phyloP scores from a whole-genome alignment of 2,329 filamentous ascomycete genomes.

The Eutypella sp. region DNA sequence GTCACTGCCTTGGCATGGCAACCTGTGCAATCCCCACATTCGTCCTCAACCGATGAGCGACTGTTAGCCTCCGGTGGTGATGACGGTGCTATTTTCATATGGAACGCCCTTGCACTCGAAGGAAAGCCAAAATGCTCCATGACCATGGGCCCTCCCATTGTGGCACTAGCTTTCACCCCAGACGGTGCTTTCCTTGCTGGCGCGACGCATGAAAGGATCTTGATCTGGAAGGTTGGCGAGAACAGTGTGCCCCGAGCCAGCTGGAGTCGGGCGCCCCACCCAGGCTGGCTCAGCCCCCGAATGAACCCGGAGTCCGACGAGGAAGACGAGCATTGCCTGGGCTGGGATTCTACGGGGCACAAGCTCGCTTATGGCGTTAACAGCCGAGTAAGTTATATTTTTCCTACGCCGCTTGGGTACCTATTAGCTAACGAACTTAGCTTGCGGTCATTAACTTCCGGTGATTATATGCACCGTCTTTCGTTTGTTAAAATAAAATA shows the following conservation, averaged over 20 bases:
- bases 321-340: conserved; percentile 56
- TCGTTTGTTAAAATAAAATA: background rate
- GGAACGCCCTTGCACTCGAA: conserved; percentile 53
- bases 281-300: conserved; percentile 55
- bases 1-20: conserved; percentile 59
- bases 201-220: conserved; percentile 51
- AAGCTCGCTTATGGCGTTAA: conserved; percentile 61
- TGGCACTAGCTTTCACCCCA: conserved; percentile 57
- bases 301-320: conserved; percentile 49
- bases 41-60: conserved; percentile 44
- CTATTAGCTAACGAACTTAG: conserved; percentile 23
- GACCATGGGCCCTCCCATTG: conserved; percentile 55
- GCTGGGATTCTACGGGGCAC: conserved; percentile 58
- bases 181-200: conserved; percentile 60
- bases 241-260: conserved; percentile 53
- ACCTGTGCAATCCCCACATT: conserved; percentile 40
- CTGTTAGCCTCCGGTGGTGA: conserved; percentile 58
- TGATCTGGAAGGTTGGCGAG: conserved; percentile 63
- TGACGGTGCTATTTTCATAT: conserved; percentile 58
- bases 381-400: conserved; percentile 46
- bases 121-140: conserved; percentile 54
- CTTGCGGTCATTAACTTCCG: conserved; percentile 45
- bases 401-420: background rate
- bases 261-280: conserved; percentile 52
- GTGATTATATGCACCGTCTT: background rate